A percentile compares a stretch with the other conserved stretches of the same genome.
These are phyloP conservation scores for Rubus idaeus DNA, from an alignment of 306 rosid genomes.

Conservation along the genomic window DNA sequence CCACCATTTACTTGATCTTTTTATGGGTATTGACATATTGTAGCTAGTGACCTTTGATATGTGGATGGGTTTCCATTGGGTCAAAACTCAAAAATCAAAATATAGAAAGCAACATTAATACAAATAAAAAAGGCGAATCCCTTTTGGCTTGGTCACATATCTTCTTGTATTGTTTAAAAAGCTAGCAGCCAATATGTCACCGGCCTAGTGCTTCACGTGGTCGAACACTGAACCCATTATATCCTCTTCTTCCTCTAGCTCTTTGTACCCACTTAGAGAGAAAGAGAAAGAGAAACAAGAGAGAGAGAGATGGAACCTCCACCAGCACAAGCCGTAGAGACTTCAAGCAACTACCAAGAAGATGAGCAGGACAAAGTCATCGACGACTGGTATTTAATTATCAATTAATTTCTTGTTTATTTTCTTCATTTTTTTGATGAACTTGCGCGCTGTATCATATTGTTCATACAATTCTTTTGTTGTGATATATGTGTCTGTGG, in stretches of 20 bases:
- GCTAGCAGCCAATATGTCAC: not conserved
- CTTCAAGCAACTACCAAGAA: constrained; percentile 33
- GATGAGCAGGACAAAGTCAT: constrained; percentile 50
- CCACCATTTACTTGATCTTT: not conserved
- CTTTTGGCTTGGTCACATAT: constrained; percentile 2
- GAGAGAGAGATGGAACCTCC: constrained; percentile 70
- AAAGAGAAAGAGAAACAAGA: constrained; percentile 14
- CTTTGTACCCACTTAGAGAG: not conserved
- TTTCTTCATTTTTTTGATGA: not conserved
- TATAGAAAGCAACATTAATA: not conserved
- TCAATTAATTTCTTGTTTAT: not conserved
- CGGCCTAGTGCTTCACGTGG: not conserved
- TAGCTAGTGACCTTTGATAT: not conserved
- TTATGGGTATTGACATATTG: not conserved
- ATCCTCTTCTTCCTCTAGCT: not conserved
- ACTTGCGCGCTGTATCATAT: not conserved
- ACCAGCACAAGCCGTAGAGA: constrained; percentile 56
- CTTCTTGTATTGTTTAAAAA: not conserved
- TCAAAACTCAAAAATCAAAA: not conserved
- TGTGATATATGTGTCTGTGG: not conserved
- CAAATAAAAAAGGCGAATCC: not conserved
- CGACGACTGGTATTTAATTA: constrained; percentile 46
- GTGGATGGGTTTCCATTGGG: not conserved
- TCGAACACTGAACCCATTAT: not conserved
- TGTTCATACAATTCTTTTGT: not conserved